A percentile compares a stretch with the other conserved stretches of the same genome.
phyloP scores from a whole-genome alignment of 2,329 filamentous ascomycete genomes.

The Paraconiothyrium sp. region DNA sequence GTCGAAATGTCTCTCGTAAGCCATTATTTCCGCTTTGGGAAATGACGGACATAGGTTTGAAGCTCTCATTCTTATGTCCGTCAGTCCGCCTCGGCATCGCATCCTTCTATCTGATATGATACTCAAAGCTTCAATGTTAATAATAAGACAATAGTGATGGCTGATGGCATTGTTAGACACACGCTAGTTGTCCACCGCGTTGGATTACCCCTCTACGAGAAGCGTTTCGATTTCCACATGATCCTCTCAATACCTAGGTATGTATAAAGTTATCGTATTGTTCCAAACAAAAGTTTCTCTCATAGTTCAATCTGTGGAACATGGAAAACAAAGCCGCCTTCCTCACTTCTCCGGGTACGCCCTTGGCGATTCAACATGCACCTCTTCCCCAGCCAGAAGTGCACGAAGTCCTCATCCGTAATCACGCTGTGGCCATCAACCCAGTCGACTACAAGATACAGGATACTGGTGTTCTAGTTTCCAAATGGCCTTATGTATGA shows the following conservation, averaged over 20 bases:
- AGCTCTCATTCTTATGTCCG: background rate
- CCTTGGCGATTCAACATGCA: conserved; percentile 39
- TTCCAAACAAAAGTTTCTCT: background rate
- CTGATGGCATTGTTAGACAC: background rate
- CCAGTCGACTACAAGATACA: conserved; percentile 54
- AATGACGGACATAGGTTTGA: background rate
- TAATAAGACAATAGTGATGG: background rate
- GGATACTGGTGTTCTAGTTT: conserved; percentile 18
- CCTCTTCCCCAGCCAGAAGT: conserved; percentile 24
- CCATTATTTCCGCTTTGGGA: conserved; percentile 7
- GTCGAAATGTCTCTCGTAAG: conserved; percentile 6
- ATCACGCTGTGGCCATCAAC: conserved; percentile 42
- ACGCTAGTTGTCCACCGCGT: background rate
- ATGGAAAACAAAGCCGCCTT: conserved; percentile 29
- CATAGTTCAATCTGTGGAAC: background rate
- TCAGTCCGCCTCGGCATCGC: background rate
- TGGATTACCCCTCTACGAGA: background rate
- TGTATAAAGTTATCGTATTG: conserved; percentile 2
- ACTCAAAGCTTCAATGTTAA: background rate
- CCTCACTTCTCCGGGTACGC: conserved; percentile 7
- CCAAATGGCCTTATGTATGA: conserved; percentile 17
- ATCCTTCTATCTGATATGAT: background rate
- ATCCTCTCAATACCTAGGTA: background rate
- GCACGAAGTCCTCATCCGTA: conserved; percentile 41
- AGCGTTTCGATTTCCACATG: background rate